Conservation (phyloP, 2,329 filamentous ascomycete species). For the Claviceps pusilla region DNA sequence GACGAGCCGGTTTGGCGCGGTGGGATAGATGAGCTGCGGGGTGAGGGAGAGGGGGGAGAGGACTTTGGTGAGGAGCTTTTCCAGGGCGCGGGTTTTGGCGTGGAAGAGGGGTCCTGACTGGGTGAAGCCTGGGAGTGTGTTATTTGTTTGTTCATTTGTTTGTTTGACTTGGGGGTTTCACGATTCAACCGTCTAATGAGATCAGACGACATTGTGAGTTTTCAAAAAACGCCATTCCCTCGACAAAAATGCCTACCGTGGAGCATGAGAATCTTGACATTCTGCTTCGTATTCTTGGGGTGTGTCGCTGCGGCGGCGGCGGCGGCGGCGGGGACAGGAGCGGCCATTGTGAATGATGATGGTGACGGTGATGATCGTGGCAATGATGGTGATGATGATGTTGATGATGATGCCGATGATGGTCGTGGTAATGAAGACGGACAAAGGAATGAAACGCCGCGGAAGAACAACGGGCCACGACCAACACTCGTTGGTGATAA, state of each 20-base stretch:
- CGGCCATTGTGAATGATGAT: constrained; percentile 2
- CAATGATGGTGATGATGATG: too few species aligned
- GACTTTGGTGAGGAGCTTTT: constrained; percentile 63
- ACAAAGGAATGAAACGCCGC: too few species aligned
- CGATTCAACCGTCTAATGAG: too few species aligned
- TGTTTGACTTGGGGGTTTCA: too few species aligned
- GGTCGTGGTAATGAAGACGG: too few species aligned
- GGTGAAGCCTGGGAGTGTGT: constrained; percentile 51
- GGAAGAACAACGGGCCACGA: too few species aligned
- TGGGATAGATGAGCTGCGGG: constrained; percentile 50
- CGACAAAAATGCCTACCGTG: constrained; percentile 37
- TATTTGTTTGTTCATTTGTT: too few species aligned
- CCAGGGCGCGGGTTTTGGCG: constrained; percentile 73
- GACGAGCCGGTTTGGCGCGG: constrained; percentile 48
- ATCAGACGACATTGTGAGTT: too few species aligned
- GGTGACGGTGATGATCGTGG: too few species aligned
- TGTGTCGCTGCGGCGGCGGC: neutral
- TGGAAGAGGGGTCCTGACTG: constrained; percentile 78
- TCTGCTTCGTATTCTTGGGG: constrained; percentile 24
- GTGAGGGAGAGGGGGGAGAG: constrained; percentile 44
- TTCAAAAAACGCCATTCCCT: too few species aligned
- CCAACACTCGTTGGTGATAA: too few species aligned
- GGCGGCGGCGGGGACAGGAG: neutral
- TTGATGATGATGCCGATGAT: too few species aligned
- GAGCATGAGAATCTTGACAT: constrained; percentile 60